These are phyloP conservation scores for Rossbeevera mucosa DNA, from an alignment of 768 basidiomycete genomes.

Conservation along the genomic window DNA sequence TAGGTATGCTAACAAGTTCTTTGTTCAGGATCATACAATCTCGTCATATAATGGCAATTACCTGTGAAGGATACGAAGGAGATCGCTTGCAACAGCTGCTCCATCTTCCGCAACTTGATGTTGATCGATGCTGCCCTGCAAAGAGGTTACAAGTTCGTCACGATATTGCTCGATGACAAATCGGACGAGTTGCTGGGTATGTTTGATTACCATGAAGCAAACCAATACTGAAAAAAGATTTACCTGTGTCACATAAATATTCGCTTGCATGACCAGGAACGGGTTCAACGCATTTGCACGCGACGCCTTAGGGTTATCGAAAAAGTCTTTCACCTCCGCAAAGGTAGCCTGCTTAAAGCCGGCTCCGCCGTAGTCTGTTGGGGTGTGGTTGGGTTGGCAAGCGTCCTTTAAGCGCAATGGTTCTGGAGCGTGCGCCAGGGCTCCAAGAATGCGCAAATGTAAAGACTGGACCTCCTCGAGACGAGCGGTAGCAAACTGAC, in stretches of 20 bases:
- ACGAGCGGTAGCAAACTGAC: slow-evolving; percentile 78
- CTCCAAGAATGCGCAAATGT: slow-evolving; percentile 68
- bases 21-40: slow-evolving; percentile 1
- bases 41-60: slow-evolving; percentile 23
- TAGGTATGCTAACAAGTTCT: slow-evolving; percentile 64
- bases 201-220: background rate
- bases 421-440: slow-evolving; percentile 73
- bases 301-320: slow-evolving; percentile 85
- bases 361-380: slow-evolving; percentile 60
- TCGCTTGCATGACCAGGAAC: slow-evolving; percentile 89
- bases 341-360: slow-evolving; percentile 81
- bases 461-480: slow-evolving; percentile 82
- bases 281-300: slow-evolving; percentile 83
- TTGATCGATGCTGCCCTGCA: slow-evolving; percentile 64
- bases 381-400: slow-evolving; percentile 44
- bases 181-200: slow-evolving; percentile 80
- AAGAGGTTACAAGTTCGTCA: slow-evolving; percentile 70
- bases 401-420: slow-evolving; percentile 64
- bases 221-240: slow-evolving; percentile 9
- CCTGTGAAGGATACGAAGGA: slow-evolving; percentile 84
- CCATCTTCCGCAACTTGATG: slow-evolving; percentile 64
- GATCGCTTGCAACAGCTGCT: slow-evolving; percentile 82
- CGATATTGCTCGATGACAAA: slow-evolving; percentile 92
- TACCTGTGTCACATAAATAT: slow-evolving; percentile 89
- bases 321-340: slow-evolving; percentile 85